These are phyloP conservation scores for Coemansia sp. DNA, from an alignment of 192 early-diverging fungal genomes.

Conservation along the genomic window DNA sequence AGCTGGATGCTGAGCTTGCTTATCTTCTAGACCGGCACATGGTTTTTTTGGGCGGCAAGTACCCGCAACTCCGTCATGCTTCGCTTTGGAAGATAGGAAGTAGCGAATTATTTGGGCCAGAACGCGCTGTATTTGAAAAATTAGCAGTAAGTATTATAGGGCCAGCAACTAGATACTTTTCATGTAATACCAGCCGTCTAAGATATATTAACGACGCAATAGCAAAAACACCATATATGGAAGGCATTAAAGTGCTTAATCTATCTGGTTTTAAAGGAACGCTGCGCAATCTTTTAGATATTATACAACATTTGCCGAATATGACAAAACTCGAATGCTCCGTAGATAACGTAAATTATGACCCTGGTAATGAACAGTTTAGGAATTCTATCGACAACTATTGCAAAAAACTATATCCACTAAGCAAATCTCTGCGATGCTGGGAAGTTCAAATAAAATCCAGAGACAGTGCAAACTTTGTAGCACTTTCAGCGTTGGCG, in stretches of 20 bases:
- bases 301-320: neutral
- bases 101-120: neutral
- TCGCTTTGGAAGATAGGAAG: neutral
- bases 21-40: neutral
- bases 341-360: neutral
- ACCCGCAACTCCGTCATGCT: conserved; percentile 2
- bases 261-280: neutral
- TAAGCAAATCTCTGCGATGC: neutral
- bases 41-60: conserved; percentile 6
- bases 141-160: neutral
- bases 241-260: neutral
- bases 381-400: neutral
- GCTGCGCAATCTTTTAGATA: neutral
- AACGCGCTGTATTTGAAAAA: neutral
- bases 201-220: neutral
- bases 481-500: neutral
- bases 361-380: neutral
- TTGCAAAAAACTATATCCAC: neutral
- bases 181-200: neutral
- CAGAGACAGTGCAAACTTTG: neutral
- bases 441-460: neutral
- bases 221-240: neutral
- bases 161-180: neutral
- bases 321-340: neutral
- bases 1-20: conserved; percentile 8